These are phyloP conservation scores for Suillus tomentosus DNA, from an alignment of 768 basidiomycete genomes.

Conservation along the genomic window DNA sequence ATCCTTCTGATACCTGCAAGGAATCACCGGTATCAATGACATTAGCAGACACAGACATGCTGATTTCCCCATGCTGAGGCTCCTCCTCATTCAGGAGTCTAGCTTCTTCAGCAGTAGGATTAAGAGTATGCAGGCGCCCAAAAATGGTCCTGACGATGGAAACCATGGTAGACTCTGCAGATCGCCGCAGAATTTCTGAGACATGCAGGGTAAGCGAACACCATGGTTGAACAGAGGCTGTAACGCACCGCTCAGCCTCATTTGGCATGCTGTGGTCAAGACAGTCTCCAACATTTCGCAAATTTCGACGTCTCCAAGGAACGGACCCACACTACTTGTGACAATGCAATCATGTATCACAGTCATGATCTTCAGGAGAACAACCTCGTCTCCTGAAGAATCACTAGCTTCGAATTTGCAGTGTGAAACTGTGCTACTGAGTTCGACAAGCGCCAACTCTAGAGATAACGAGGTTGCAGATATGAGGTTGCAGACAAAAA, in stretches of 20 bases:
- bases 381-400: conserved; percentile 96
- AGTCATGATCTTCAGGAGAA: conserved; percentile 86
- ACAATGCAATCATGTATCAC: conserved; percentile 86
- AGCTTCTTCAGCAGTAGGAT: conserved; percentile 67
- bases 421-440: conserved; percentile 88
- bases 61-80: conserved; percentile 55
- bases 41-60: conserved; percentile 56
- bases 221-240: conserved; percentile 11
- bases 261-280: conserved; percentile 94
- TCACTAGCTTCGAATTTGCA: conserved; percentile 99
- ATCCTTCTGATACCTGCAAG: conserved; percentile 12
- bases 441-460: conserved; percentile 70
- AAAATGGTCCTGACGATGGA: conserved; percentile 83
- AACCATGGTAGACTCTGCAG: conserved; percentile 90
- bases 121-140: conserved; percentile 63
- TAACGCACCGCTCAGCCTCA: conserved; percentile 87
- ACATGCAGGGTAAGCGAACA: conserved; percentile 20
- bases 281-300: conserved; percentile 99
- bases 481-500: conserved; percentile 82
- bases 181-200: conserved; percentile 82
- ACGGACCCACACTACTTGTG: conserved; percentile 58
- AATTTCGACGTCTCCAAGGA: conserved; percentile 88
- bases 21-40: conserved; percentile 26
- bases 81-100: conserved; percentile 61
- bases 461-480: conserved; percentile 55